Base-by-base conservation (phyloP, 1,284 basidiomycete species). In the Sutorius eximius region DNA sequence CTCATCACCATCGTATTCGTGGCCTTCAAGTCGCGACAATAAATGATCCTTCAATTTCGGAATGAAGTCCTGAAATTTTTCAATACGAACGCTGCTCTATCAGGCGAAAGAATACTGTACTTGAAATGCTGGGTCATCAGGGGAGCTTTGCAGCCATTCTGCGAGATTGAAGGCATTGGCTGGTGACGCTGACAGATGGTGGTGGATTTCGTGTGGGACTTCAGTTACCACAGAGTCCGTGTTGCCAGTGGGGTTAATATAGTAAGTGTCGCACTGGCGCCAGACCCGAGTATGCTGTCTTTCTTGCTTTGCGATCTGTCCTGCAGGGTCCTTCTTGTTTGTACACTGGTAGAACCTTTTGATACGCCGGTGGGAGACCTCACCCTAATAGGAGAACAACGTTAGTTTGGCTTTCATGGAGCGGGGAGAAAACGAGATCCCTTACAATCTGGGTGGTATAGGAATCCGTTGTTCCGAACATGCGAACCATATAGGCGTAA, bases 401-500 rank as follows among this genome's bases (percentile, higher is more conserved):
- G 12, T 13, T 40, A 40, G n/a, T n/a, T 20, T 5, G 11, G 20
- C 18, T 20, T 36, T 36, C 9, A 5, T 36, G 20, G 20, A 20
- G 20, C 12, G 18, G 18, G 11, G 34, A 36, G n/a, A n/a, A n/a
- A 38, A 11, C 12, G 18, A 20, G 8, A 18, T 38, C 8, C 3
- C 34, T n/a, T 37, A 37, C n/a, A 2, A 37, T 51, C 38, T 62
- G 51, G 1, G 58, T 55, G 0, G 47, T 51, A 37, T 65, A 61
- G 0, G 59, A 63, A 33, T 61, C 59, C 2, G 57, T 65, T 9
- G 64, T 66, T 9, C 67, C 65, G 24, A 60, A 62, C 9, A 41
- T 15, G 0, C 24, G 30, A 22, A 69, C 63, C 0, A 52, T 55
- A 1, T 0, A 2, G 0, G 46, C 59, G 18, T 64, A 65, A 18